Conservation (phyloP, 306 rosid species). For the Cucurbita moschata region DNA sequence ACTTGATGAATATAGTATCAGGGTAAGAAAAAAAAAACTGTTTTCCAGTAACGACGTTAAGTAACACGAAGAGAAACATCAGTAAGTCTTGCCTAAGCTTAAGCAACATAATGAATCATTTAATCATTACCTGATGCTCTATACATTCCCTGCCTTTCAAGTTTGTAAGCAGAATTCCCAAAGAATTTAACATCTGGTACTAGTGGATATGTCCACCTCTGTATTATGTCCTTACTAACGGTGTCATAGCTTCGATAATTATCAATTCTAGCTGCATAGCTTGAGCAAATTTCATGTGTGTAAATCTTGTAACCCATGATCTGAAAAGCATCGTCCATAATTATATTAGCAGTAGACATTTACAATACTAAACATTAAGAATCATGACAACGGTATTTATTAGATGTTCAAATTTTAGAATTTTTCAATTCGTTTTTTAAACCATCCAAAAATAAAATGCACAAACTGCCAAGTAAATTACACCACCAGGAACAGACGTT, state of each 20-base stretch:
- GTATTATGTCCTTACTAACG: slow-evolving; percentile 90
- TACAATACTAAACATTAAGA: neutral
- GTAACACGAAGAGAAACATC: neutral
- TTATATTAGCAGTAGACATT: neutral
- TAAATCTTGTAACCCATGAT: slow-evolving; percentile 94
- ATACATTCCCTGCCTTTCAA: slow-evolving; percentile 86
- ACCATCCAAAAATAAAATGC: neutral
- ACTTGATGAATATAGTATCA: neutral
- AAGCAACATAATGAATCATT: neutral
- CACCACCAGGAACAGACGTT: neutral
- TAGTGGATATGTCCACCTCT: slow-evolving; percentile 92
- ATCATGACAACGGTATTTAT: neutral
- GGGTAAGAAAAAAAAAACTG: neutral
- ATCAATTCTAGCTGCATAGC: slow-evolving; percentile 91
- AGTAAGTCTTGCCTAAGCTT: neutral
- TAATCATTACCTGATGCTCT: slow-evolving; percentile 63
- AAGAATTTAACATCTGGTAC: slow-evolving; percentile 83
- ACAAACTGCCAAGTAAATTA: neutral
- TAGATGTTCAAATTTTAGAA: neutral
- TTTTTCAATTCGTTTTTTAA: neutral
- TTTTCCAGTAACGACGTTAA: neutral
- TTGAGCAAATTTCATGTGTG: slow-evolving; percentile 79
- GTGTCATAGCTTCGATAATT: slow-evolving; percentile 93
- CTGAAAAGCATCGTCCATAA: slow-evolving; percentile 32
- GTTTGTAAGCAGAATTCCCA: slow-evolving; percentile 48